A percentile compares a stretch with the other conserved stretches of the same genome.
phyloP scores from a whole-genome alignment of 108 stramenopile species.

The Nitzschia sp. region DNA sequence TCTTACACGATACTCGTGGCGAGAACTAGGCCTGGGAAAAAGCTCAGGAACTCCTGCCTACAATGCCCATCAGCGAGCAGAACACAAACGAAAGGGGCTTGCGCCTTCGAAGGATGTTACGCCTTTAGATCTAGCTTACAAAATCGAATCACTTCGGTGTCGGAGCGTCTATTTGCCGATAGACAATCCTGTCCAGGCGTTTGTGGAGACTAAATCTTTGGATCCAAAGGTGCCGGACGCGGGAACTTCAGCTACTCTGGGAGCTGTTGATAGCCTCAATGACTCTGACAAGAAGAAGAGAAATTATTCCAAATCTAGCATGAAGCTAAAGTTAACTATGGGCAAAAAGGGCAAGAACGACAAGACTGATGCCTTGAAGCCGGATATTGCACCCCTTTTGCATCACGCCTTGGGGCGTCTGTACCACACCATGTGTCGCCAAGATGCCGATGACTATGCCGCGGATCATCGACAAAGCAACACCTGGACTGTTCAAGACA shows the following conservation, averaged over 20 bases:
- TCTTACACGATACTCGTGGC: conserved; percentile 1
- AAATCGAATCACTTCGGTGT: neutral
- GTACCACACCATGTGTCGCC: neutral
- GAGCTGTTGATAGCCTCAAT: neutral
- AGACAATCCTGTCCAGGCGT: neutral
- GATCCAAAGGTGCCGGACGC: neutral
- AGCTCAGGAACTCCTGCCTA: conserved; percentile 15
- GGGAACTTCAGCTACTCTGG: neutral
- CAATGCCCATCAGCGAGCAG: conserved; percentile 11
- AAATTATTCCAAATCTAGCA: neutral
- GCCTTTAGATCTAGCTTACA: neutral
- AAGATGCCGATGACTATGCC: neutral
- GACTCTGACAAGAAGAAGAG: neutral
- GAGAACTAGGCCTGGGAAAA: conserved; percentile 7
- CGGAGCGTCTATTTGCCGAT: neutral
- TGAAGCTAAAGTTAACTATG: neutral
- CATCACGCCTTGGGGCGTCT: neutral
- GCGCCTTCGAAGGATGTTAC: neutral
- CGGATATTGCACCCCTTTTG: neutral
- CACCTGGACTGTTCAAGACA: neutral
- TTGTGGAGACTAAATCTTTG: neutral
- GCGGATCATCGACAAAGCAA: neutral
- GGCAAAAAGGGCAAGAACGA: neutral
- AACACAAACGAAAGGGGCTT: neutral
- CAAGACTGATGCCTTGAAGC: neutral